phyloP scores from a whole-genome alignment of 495 filamentous ascomycete genomes.

The Trichoderma gamsii region DNA sequence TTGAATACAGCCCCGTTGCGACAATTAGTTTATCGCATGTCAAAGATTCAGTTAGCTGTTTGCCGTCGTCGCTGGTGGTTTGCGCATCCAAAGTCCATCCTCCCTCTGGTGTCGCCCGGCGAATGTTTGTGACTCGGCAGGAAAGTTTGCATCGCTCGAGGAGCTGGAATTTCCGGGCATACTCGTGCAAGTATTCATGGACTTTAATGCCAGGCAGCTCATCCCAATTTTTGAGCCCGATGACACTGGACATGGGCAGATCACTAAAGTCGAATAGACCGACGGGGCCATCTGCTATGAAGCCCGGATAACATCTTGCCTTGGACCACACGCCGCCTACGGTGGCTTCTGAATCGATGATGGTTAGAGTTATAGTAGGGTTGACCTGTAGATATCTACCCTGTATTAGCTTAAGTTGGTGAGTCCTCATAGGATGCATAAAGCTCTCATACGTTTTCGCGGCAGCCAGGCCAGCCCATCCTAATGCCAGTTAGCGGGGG shows the following conservation, averaged over 20 bases:
- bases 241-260: not conserved
- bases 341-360: not conserved
- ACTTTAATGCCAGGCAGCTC: not conserved
- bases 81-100: not conserved
- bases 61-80: not conserved
- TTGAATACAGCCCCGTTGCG: not conserved
- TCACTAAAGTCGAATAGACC: not conserved
- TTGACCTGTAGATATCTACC: not conserved
- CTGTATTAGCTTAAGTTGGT: not conserved
- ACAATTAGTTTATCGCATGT: not conserved
- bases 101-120: not conserved
- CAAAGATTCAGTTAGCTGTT: not conserved
- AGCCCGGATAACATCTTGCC: not conserved
- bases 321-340: not conserved
- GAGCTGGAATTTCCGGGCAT: not conserved
- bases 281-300: not conserved
- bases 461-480: not conserved
- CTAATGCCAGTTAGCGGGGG: not conserved
- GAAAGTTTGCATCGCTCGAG: not conserved
- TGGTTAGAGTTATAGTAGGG: not conserved
- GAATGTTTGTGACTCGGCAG: not conserved
- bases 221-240: not conserved
- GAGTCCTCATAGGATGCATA: not conserved
- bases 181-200: not conserved
- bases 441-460: not conserved